These are phyloP conservation scores for Microstroma glucosiphilum DNA, from an alignment of 1,284 basidiomycete species.

Conservation along the genomic window DNA sequence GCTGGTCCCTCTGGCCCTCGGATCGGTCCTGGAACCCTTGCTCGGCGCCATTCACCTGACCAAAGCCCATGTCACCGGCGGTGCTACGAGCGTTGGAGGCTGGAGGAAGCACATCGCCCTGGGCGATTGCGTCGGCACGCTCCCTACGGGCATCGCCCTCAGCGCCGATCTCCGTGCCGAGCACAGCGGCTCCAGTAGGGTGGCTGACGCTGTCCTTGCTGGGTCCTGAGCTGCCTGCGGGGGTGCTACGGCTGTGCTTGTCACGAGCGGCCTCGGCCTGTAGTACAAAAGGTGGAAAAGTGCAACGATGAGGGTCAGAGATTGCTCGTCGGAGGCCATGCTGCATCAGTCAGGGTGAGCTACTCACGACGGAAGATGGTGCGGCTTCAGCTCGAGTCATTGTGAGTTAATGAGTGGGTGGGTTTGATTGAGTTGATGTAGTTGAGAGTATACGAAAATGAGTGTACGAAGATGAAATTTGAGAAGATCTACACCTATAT, in stretches of 20 bases:
- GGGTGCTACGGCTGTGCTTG: constrained; percentile 5
- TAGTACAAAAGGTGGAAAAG: background rate
- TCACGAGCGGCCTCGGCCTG: constrained; percentile 6
- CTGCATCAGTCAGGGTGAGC: no score
- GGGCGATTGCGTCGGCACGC: constrained; percentile 5
- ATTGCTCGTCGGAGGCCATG: no score
- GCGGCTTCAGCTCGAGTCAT: constrained; percentile 15
- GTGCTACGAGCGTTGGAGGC: background rate
- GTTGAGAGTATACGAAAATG: background rate
- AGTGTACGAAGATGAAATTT: no score
- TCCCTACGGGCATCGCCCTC: constrained; percentile 12
- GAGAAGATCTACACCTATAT: no score
- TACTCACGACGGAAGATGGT: constrained; percentile 9
- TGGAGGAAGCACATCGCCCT: constrained; percentile 12
- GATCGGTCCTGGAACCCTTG: constrained; percentile 8
- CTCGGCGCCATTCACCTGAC: constrained; percentile 11
- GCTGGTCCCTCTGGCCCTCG: background rate
- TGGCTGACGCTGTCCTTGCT: constrained; percentile 9
- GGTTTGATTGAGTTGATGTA: background rate
- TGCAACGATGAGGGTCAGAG: background rate
- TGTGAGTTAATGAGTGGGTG: background rate
- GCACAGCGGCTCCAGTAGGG: constrained; percentile 9
- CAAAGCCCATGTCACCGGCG: constrained; percentile 10
- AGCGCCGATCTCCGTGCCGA: constrained; percentile 13
- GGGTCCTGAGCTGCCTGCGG: constrained; percentile 13